A percentile compares a stretch with the other conserved stretches of the same genome.
phyloP scores from a whole-genome alignment of 2,329 filamentous ascomycete species.

The Cordyceps tenuipes region DNA sequence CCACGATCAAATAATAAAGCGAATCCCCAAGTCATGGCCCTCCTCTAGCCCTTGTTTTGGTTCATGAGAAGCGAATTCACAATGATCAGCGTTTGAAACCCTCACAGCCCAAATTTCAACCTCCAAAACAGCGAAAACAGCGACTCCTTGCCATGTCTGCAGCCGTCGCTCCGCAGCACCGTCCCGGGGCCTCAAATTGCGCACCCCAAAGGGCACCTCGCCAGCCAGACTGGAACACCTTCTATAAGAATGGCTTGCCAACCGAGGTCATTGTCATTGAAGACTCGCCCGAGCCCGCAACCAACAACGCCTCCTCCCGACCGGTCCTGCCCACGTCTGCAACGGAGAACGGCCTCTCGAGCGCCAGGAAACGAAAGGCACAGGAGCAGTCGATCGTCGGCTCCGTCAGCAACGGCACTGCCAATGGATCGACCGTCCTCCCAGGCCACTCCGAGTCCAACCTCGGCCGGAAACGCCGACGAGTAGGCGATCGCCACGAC shows the following conservation, averaged over 20 bases:
- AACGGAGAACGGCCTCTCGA: background rate
- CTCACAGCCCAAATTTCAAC: background rate
- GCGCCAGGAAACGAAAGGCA: slow-evolving; percentile 8
- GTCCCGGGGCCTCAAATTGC: slow-evolving; percentile 5
- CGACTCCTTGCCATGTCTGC: slow-evolving; percentile 7
- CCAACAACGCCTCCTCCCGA: background rate
- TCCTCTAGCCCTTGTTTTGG: slow-evolving; percentile 1
- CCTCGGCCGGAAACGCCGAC: slow-evolving; percentile 3
- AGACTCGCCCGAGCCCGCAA: slow-evolving; percentile 48
- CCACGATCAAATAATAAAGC: slow-evolving; percentile 3
- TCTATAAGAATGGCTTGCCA: slow-evolving; percentile 68
- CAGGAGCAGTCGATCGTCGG: background rate
- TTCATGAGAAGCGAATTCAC: slow-evolving; percentile 1
- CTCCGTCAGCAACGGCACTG: background rate
- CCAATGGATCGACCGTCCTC: background rate
- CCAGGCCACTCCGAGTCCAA: background rate
- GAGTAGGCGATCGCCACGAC: background rate
- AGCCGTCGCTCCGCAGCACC: slow-evolving; percentile 9
- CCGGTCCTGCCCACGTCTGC: background rate
- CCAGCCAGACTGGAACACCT: slow-evolving; percentile 62
- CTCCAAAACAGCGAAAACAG: background rate
- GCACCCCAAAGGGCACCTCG: slow-evolving; percentile 20
- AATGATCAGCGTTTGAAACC: background rate
- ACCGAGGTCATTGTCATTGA: slow-evolving; percentile 72
- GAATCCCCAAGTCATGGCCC: background rate